Base-by-base conservation (phyloP, 1,284 basidiomycete species). In the Porodaedalea pini region DNA sequence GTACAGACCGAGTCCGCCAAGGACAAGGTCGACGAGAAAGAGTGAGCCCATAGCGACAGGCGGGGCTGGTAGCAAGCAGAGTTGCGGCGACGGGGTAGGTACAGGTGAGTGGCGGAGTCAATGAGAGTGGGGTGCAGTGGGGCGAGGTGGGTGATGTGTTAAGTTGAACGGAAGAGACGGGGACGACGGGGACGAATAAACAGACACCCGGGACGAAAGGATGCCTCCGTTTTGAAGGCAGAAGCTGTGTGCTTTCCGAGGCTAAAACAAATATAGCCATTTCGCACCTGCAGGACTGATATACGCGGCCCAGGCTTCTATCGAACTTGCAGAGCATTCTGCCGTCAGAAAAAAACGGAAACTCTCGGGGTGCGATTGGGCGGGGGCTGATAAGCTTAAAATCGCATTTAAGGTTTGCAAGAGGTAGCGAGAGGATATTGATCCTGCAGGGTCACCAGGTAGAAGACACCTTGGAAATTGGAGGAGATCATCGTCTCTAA, bases 151-250 rank as follows among this genome's bases (percentile, higher is more conserved):
- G n/a, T n/a, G n/a, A 29, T 47, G 45, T 47, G n/a, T 29, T 29
- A 25, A 47, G n/a, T 19, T 13, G 25, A 25, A 47, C 45, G 45
- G 45, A 25, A 34, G 25, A 15, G 27, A 45, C 44, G 25, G 44
- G 44, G 44, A 45, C 6, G 11, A 29, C 44, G 25, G 25, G 45
- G 23, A 47, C n/a, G 45, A 31, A 7, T 8, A 15, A 29, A 25
- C 25, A 25, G 85, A 79, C 53, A 91, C 74, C 52, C 81, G 75
- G 21, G 78, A 67, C 92, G 86, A 71, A 92, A 91, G 59, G 94
- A 78, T 17, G 88, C 82, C 19, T 89, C 75, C 1, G 92, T 91
- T 17, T 78, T 79, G 23, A 86, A 85, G 3, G 80, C 72, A 53
- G 80, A 73, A 19, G 68, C 57, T 54, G 66, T 62, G 63, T 51